Evolutionary conservation across 805 yeast species (phyloP).

Genomic region (Candida alai): DNA sequence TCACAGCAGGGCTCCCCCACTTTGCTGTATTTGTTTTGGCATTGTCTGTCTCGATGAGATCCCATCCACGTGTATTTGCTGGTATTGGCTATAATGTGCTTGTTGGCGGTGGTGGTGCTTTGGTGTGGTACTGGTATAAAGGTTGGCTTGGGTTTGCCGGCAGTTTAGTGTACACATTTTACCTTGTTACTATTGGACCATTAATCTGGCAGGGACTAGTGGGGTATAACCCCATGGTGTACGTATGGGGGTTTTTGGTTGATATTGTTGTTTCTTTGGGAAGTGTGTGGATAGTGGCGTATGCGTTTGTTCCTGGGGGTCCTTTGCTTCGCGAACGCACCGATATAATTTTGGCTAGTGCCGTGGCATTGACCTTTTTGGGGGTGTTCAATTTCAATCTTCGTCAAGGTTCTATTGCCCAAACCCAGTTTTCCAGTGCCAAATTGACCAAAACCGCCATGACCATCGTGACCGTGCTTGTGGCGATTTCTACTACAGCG

Average conservation of each 20-base stretch:
- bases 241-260: slow-evolving; percentile 46
- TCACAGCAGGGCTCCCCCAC: slow-evolving; percentile 74
- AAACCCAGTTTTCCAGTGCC: slow-evolving; percentile 3
- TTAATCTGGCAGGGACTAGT: slow-evolving; percentile 54
- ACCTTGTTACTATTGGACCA: slow-evolving; percentile 60
- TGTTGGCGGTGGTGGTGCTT: slow-evolving; percentile 48
- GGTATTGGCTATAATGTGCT: slow-evolving; percentile 30
- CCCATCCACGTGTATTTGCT: slow-evolving; percentile 20
- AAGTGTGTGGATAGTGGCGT: slow-evolving; percentile 96
- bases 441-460: slow-evolving; percentile 15
- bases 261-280: slow-evolving; percentile 61
- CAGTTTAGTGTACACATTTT: slow-evolving; percentile 57
- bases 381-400: slow-evolving; percentile 46
- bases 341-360: slow-evolving; percentile 60
- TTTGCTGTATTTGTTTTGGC: slow-evolving; percentile 60
- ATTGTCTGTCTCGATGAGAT: slow-evolving; percentile 21
- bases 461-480: slow-evolving; percentile 39
- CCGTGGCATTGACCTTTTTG: slow-evolving; percentile 49
- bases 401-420: slow-evolving; percentile 13
- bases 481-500: slow-evolving; percentile 50
- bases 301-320: slow-evolving; percentile 97
- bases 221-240: slow-evolving; percentile 49
- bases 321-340: slow-evolving; percentile 83
- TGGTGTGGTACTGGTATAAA: slow-evolving; percentile 44
- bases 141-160: slow-evolving; percentile 79